A percentile compares a stretch with the other conserved stretches of the same genome.
These are phyloP conservation scores for Leonotis leonurus DNA, from an alignment of 257 asterid genomes.

Conservation along the genomic window DNA sequence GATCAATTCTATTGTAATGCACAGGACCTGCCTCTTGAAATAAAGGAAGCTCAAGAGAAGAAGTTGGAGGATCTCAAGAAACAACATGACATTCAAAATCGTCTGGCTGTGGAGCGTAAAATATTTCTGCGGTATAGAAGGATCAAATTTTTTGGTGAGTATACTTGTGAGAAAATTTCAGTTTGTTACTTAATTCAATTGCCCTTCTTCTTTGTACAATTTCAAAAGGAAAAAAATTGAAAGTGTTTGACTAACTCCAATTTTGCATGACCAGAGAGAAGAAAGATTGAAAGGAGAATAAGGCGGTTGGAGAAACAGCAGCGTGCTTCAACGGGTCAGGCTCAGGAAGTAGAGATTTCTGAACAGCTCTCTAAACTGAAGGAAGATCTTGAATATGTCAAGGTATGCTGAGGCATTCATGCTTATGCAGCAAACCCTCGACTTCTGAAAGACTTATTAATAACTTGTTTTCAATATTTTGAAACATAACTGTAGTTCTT, in stretches of 20 bases:
- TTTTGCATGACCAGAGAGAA: constrained; percentile 53
- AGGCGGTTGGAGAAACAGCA: constrained; percentile 85
- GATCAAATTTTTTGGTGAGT: constrained; percentile 71
- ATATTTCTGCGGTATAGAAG: constrained; percentile 64
- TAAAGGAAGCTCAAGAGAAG: constrained; percentile 64
- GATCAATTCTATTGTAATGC: neutral
- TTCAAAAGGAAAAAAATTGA: neutral
- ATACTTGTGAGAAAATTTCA: neutral
- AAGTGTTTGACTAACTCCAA: neutral
- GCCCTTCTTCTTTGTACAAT: neutral
- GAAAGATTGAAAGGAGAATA: constrained; percentile 77
- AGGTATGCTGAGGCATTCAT: constrained; percentile 45
- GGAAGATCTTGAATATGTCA: constrained; percentile 95
- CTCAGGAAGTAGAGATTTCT: constrained; percentile 60
- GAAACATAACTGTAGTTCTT: constrained; percentile 63
- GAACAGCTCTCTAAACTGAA: constrained; percentile 62
- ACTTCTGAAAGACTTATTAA: neutral
- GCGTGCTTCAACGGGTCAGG: constrained; percentile 54
- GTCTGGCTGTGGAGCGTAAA: constrained; percentile 68
- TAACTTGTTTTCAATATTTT: neutral
- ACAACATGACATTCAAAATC: constrained; percentile 71
- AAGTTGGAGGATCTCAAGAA: constrained; percentile 83
- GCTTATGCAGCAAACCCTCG: neutral
- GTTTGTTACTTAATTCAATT: neutral
- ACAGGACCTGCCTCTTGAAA: constrained; percentile 73